Percentiles rank a stretch among this genome's conserved stretches.
Evolutionary conservation across 805 yeast genomes (phyloP).

Genomic region (Tetrapisispora fleetii): DNA sequence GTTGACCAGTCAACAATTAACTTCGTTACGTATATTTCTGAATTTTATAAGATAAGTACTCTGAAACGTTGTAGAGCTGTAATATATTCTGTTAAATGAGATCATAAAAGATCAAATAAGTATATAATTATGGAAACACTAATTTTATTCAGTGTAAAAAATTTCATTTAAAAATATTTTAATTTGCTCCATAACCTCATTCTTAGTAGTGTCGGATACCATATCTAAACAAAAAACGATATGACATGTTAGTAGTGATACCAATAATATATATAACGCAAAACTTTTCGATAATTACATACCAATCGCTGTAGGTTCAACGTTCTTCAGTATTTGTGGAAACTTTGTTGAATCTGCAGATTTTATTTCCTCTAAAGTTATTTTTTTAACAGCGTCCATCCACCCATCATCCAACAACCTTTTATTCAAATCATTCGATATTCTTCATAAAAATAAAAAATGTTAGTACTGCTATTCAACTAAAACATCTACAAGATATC

Average conservation of each 20-base stretch:
- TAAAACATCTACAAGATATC: background rate
- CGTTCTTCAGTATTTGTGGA: constrained; percentile 38
- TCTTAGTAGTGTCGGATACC: constrained; percentile 59
- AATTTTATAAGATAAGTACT: too few relatives aligned
- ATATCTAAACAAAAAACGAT: constrained; percentile 24
- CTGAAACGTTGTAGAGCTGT: too few relatives aligned
- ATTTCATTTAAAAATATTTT: constrained; percentile 46
- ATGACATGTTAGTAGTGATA: background rate
- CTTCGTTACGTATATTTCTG: background rate
- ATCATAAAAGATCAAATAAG: too few relatives aligned
- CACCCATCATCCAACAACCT: constrained; percentile 73
- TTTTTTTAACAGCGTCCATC: constrained; percentile 61
- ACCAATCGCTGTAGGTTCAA: constrained; percentile 60
- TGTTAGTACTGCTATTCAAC: background rate
- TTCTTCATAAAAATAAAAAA: constrained; percentile 23
- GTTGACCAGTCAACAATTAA: background rate
- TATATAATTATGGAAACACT: too few relatives aligned
- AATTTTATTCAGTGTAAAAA: constrained; percentile 30
- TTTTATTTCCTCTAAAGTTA: constrained; percentile 41
- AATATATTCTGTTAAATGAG: too few relatives aligned
- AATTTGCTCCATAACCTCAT: constrained; percentile 49
- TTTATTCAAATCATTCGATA: constrained; percentile 52
- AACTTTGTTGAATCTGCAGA: constrained; percentile 40
- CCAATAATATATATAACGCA: constrained; percentile 6
- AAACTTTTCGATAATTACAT: constrained; percentile 17